These are phyloP conservation scores for Thalia dealbata DNA, from an alignment of 176 grass and related monocot genomes.

Conservation along the genomic window DNA sequence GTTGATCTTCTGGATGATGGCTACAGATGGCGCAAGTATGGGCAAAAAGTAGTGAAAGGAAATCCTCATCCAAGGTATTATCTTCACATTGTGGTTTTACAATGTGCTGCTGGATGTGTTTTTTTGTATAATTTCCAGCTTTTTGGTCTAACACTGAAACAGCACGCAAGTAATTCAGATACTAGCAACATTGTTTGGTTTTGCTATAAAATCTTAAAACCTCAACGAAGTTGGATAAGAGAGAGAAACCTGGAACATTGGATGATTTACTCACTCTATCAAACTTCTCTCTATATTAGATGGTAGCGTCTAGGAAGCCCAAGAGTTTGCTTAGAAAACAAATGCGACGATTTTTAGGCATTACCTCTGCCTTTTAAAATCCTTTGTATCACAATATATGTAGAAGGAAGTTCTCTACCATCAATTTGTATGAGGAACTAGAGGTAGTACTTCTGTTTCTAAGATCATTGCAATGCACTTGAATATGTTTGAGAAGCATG, in stretches of 20 bases:
- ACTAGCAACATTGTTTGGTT: background rate
- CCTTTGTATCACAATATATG: too few relatives aligned
- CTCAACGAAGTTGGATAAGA: background rate
- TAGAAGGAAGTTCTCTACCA: too few relatives aligned
- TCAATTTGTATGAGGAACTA: too few relatives aligned
- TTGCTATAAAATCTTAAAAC: background rate
- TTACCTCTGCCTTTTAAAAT: background rate
- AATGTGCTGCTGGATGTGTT: background rate
- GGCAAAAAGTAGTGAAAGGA: slow-evolving; percentile 20
- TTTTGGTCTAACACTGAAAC: background rate
- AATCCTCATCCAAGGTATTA: slow-evolving; percentile 16
- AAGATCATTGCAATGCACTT: too few relatives aligned
- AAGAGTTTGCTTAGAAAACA: background rate
- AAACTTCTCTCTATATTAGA: background rate
- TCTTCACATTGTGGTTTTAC: background rate
- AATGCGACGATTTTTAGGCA: background rate
- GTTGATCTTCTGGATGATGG: slow-evolving; percentile 20
- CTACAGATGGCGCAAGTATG: slow-evolving; percentile 18
- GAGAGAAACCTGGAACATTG: background rate
- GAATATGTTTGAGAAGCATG: too few relatives aligned
- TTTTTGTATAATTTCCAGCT: background rate
- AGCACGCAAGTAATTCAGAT: background rate
- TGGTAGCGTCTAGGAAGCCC: background rate
- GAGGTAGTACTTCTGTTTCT: too few relatives aligned
- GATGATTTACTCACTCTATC: background rate